These are phyloP conservation scores for Colletotrichum falcatum DNA, from an alignment of 2,329 filamentous ascomycete species.

Conservation along the genomic window DNA sequence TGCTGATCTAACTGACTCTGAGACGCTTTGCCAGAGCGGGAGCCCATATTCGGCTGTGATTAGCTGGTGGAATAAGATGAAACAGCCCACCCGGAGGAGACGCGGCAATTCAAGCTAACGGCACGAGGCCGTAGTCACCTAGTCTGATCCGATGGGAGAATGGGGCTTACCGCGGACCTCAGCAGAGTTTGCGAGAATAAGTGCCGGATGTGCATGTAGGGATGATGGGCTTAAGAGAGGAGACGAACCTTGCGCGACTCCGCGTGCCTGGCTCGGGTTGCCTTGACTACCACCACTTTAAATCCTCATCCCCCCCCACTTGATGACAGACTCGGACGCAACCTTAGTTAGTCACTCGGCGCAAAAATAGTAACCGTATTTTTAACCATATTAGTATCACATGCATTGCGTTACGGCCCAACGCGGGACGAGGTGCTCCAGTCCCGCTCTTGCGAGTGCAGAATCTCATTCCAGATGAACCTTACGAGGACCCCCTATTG, in stretches of 20 bases:
- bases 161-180: slow-evolving; percentile 1
- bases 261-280: background rate
- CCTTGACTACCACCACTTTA: background rate
- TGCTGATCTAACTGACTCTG: background rate
- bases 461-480: background rate
- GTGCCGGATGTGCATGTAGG: background rate
- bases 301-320: background rate
- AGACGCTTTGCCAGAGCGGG: background rate
- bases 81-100: background rate
- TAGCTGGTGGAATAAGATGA: background rate
- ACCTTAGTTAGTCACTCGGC: background rate
- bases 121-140: background rate
- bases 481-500: too few species aligned
- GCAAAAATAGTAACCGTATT: background rate
- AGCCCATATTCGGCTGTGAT: background rate
- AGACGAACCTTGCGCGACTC: background rate
- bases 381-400: background rate
- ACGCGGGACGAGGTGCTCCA: background rate
- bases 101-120: background rate
- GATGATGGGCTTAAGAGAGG: background rate
- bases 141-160: background rate
- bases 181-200: slow-evolving; percentile 13
- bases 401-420: background rate
- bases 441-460: background rate
- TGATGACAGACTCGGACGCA: background rate